Evolutionary conservation across 179 eudicot species (phyloP).

Genomic region (Beta macrorhiza): DNA sequence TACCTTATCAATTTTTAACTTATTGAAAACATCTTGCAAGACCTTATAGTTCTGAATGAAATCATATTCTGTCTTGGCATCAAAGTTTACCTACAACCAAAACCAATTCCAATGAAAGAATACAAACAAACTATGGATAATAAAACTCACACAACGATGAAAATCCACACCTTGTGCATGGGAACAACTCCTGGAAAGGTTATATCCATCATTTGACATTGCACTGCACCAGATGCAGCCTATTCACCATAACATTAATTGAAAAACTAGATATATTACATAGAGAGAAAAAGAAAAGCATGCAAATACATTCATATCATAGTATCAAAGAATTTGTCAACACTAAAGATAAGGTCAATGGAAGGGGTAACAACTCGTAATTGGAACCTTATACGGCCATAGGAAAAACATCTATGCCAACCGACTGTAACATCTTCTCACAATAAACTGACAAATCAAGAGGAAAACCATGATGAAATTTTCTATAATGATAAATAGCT

Average conservation of each 20-base stretch:
- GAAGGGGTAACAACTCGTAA: neutral
- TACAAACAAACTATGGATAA: constrained; percentile 2
- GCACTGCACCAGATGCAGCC: constrained; percentile 98
- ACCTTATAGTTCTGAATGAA: constrained; percentile 94
- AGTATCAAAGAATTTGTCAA: neutral
- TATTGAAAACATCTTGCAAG: constrained; percentile 86
- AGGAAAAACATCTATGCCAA: neutral
- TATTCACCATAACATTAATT: constrained; percentile 23
- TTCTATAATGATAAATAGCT: neutral
- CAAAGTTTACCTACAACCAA: constrained; percentile 70
- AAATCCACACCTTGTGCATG: constrained; percentile 73
- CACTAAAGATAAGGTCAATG: neutral
- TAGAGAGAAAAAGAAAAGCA: neutral
- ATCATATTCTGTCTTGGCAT: constrained; percentile 88
- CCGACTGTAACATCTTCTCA: neutral
- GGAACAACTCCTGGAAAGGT: constrained; percentile 83
- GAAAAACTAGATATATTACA: neutral
- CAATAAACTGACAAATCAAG: neutral
- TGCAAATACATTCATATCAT: neutral
- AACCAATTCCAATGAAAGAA: constrained; percentile 15
- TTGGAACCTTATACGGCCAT: neutral
- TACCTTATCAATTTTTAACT: constrained; percentile 93
- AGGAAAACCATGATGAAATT: neutral
- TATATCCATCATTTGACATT: constrained; percentile 97
- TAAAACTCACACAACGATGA: neutral